Conservation (phyloP, 495 filamentous ascomycete species). For the Annulohypoxylon nitens region DNA sequence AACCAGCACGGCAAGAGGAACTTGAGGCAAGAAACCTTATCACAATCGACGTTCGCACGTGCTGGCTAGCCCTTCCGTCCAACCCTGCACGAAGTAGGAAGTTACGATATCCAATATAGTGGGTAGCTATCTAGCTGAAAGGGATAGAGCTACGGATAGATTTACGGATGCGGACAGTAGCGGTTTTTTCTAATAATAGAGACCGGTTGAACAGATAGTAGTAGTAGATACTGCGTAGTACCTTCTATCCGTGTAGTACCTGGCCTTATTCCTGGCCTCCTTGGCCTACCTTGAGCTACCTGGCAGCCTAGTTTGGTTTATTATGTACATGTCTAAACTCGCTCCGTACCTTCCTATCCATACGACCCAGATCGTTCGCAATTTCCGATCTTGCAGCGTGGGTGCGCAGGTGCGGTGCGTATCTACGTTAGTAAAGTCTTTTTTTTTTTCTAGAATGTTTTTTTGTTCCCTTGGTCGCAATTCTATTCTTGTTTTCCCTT, state of each 20-base stretch:
- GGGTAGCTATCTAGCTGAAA: conserved; percentile 19
- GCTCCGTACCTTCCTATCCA: conserved; percentile 31
- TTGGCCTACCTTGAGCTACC: not conserved
- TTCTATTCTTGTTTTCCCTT: conserved; percentile 29
- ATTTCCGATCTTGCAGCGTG: conserved; percentile 47
- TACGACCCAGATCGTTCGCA: conserved; percentile 39
- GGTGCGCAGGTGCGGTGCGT: no score
- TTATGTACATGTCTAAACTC: conserved; percentile 26
- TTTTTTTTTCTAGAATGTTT: conserved; percentile 20
- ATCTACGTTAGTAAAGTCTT: not conserved
- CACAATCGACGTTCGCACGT: not conserved
- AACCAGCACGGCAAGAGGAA: not conserved
- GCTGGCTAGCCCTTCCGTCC: not conserved
- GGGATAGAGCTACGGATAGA: conserved; percentile 12
- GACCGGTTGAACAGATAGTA: conserved; percentile 16
- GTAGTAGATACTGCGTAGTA: conserved; percentile 7
- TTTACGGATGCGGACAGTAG: not conserved
- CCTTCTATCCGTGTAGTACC: not conserved
- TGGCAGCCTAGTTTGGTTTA: not conserved
- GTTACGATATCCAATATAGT: conserved; percentile 2
- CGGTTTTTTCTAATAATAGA: conserved; percentile 39
- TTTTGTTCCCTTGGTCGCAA: conserved; percentile 25
- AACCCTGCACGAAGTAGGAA: conserved; percentile 5
- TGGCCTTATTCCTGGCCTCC: conserved; percentile 10
- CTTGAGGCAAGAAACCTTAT: not conserved